Base-by-base conservation (phyloP, 257 asterid genomes). In the Plantago major region DNA sequence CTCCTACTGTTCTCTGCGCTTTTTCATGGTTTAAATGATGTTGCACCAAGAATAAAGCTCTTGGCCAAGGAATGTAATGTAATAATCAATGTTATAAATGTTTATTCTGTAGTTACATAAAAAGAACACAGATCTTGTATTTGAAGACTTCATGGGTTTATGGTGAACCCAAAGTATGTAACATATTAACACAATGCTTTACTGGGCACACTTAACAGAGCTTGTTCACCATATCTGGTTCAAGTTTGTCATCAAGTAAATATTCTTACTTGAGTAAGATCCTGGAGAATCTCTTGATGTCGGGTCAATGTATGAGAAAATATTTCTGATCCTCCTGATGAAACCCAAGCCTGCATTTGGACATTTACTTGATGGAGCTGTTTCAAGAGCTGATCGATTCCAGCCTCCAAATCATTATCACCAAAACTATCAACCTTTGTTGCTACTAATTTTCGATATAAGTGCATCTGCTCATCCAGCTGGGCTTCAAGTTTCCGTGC, bases 271-370 rank as follows among this genome's bases (percentile, higher is more conserved):
- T 91, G 98, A 70, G 86, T 67, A 66, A 88, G 94, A 84, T 91
- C 98, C 80, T 86, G 95, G 75, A 91, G 90, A 70, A 91, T 91
- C 77, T 91, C 97, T 77, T 84, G 95, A 76, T 91, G 98, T 43
- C 98, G 95, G 58, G 94, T 91, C 83, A 91, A 72, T 47, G 98
- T 88, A 63, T 91, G 98, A 67, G 98, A 91, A 73, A 83, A 88
- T 11, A 84, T 88, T 73, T 91, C 98, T 6, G 95, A 88, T 76
- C 98, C 98, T 62, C 96, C 98, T 14, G 96, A 84, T 67, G 98
- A 88, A 73, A 88, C 85, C 98, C 96, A 92, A 58, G 97, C 83
- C 76, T 92, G 98, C 98, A 92, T 92, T 78, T 88, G 95, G 63
- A 77, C 68, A 83, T 88, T 84, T 53, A 86, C 83, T 74, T 80